Conservation (phyloP, 1,284 basidiomycete genomes). For the Rhodotorula sp. region DNA sequence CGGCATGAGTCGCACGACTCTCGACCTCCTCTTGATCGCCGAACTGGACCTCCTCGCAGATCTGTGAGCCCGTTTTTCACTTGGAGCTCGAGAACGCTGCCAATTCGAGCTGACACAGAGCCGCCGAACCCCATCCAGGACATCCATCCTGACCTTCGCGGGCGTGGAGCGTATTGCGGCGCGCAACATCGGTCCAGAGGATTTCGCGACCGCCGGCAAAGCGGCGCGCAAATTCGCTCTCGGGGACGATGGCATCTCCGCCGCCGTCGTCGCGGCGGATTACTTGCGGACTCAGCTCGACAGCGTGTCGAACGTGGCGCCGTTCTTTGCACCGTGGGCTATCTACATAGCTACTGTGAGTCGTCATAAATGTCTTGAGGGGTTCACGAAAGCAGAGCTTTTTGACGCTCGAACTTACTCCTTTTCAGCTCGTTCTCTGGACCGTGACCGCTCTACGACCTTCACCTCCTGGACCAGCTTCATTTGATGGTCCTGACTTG, state of each 20-base stretch:
- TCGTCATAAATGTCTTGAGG: neutral
- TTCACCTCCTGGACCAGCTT: neutral
- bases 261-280: neutral
- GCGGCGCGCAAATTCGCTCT: neutral
- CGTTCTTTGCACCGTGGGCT: neutral
- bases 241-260: neutral
- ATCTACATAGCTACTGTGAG: constrained; percentile 1
- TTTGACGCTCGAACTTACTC: neutral
- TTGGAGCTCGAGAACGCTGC: neutral
- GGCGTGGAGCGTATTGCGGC: constrained; percentile 5
- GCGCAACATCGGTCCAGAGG: constrained; percentile 1
- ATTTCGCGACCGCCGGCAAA: neutral
- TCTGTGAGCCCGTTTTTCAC: neutral
- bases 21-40: neutral
- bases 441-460: neutral
- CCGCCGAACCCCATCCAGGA: neutral
- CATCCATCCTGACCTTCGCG: neutral
- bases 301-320: neutral
- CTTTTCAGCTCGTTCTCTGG: constrained; percentile 4
- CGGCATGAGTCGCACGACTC: neutral
- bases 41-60: neutral
- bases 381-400: no score
- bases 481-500: no score
- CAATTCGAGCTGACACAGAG: neutral
- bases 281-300: neutral